Evolutionary conservation across 805 yeast genomes (phyloP), one percentile per base, ranked within the genome.

Genomic region (Zygosaccharomyces pseudorouxii): DNA sequence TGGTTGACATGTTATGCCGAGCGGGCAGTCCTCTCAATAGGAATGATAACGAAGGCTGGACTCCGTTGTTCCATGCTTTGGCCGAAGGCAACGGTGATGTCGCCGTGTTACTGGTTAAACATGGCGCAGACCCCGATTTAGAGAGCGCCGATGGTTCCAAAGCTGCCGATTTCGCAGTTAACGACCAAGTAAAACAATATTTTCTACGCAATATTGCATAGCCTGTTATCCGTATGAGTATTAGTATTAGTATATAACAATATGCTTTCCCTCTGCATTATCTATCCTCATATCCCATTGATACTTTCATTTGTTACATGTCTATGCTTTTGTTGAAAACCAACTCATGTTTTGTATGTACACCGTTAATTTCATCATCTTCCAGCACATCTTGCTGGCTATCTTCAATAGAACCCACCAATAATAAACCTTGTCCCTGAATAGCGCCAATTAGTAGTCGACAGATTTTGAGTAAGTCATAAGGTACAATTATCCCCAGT

Each of bases 21-120:
- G 67, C 74, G 4, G 77, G 76, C 41, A 79, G 84, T 0, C 85
- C 86, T 7, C 63, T 89, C 19, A 86, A 89, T 57, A 74, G 82
- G 3, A 76, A 77, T 33, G 97, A 90, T 60, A 49, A 42, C 25
- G 75, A 75, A 46, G 93, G 95, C 0, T 88, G 93, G 89, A 85
- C 95, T 0, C 82, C 96, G 1, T 64, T 92, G 51, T 96, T 88
- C 64, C 95, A 88, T 66, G 96, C 97, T 0, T 68, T 85, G 48
- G 89, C 96, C 0, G 98, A 90, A 66, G 97, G 96, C 0, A 83
- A 82, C 57, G 89, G 84, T 1, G 96, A 86, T 50, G 79, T 80
- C 9, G 96, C 86, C 0, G 71, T 81, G 1, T 59, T 71, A 29
- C 68, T 90, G 41, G 80, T 82, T 1, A 59, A 75, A 45, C 70